phyloP scores from a whole-genome alignment of 441 rosid genomes.

The Daphne laureola region DNA sequence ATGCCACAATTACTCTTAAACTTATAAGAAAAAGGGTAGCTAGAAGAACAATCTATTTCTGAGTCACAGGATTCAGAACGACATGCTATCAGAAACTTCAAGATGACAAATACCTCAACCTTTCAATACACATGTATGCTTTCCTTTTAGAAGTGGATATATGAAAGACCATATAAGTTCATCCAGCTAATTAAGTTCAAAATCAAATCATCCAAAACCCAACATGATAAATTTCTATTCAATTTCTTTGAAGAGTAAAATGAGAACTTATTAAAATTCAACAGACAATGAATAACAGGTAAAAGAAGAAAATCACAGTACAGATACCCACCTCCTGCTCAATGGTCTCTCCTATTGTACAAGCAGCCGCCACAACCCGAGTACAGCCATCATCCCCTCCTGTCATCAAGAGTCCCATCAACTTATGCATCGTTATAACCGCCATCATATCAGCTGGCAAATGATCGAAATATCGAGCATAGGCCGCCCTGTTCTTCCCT shows the following conservation, averaged over 20 bases:
- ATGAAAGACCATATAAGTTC: no score
- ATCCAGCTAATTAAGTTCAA: no score
- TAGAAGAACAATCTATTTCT: background rate
- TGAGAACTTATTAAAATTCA: no score
- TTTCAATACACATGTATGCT: no score
- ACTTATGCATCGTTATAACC: conserved; percentile 89
- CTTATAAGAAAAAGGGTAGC: conserved; percentile 5
- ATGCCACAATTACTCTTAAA: conserved; percentile 2
- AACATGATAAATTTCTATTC: no score
- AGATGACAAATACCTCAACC: no score
- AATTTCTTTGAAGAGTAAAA: no score
- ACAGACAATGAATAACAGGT: background rate
- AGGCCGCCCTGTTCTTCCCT: conserved; percentile 41
- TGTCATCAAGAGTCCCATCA: conserved; percentile 68
- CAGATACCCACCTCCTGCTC: conserved; percentile 77
- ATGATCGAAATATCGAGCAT: conserved; percentile 52
- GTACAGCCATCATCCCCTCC: conserved; percentile 68
- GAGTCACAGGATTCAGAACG: background rate
- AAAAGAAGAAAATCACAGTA: conserved; percentile 13
- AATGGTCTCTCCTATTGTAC: conserved; percentile 70
- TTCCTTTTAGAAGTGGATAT: no score
- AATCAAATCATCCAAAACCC: conserved; percentile 1
- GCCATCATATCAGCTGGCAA: conserved; percentile 87
- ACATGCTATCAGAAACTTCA: background rate
- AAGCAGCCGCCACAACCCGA: conserved; percentile 75